Evolutionary conservation across 345 rosid genomes (phyloP).

Genomic region (Jatropha curcas): DNA sequence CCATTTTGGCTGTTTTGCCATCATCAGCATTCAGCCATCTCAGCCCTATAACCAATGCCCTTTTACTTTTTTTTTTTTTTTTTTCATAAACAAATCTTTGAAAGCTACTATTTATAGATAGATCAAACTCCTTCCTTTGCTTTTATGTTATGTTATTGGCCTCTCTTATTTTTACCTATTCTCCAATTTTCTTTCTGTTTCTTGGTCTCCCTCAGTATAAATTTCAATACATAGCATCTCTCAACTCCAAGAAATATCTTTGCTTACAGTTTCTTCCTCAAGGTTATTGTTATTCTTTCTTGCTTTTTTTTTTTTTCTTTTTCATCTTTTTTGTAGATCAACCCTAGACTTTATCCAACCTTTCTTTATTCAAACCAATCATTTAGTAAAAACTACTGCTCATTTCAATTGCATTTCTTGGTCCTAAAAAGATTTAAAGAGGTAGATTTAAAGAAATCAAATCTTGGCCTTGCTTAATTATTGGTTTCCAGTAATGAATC

Average conservation of each 20-base stretch:
- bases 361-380: no score
- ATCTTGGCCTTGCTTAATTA: not conserved
- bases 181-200: not conserved
- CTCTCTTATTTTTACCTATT: not conserved
- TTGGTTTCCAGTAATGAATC: conserved; percentile 11
- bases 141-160: not conserved
- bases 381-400: not conserved
- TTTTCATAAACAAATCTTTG: not conserved
- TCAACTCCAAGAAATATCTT: not conserved
- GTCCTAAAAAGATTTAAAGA: not conserved
- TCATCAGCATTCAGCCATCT: not conserved
- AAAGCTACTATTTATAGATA: no score
- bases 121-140: not conserved
- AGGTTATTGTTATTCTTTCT: not conserved
- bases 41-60: not conserved
- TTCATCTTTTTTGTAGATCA: not conserved
- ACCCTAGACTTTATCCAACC: not conserved
- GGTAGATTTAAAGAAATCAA: no score
- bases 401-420: not conserved
- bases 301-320: not conserved
- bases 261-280: not conserved
- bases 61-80: not conserved
- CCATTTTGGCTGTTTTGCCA: not conserved
- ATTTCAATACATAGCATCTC: not conserved
- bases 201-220: not conserved